Percentiles rank a stretch among this genome's conserved stretches.
Conservation (phyloP, 2,329 filamentous ascomycete species). For the Amauroascus niger region DNA sequence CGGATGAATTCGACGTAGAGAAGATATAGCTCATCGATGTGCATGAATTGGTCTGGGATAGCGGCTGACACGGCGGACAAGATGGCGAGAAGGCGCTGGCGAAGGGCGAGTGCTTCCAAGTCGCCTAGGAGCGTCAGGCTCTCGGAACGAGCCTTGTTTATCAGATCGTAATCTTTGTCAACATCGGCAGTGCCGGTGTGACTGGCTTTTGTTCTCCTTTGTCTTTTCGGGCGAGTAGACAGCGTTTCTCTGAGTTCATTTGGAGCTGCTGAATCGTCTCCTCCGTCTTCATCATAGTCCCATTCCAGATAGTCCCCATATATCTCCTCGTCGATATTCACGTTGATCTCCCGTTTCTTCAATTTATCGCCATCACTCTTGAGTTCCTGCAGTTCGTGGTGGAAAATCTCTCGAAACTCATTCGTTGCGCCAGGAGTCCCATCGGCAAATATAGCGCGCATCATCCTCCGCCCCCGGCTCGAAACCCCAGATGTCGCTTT, state of each 20-base stretch:
- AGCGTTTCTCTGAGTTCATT: slow-evolving; percentile 12
- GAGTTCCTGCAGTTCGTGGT: slow-evolving; percentile 35
- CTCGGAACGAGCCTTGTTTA: slow-evolving; percentile 17
- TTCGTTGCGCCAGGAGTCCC: slow-evolving; percentile 29
- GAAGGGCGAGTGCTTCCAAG: slow-evolving; percentile 33
- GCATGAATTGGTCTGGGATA: slow-evolving; percentile 30
- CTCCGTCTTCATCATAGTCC: slow-evolving; percentile 30
- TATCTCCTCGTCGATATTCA: slow-evolving; percentile 39
- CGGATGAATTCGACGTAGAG: slow-evolving; percentile 41
- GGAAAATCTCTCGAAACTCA: slow-evolving; percentile 40
- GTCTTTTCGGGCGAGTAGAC: slow-evolving; percentile 27
- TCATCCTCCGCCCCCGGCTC: slow-evolving; percentile 34
- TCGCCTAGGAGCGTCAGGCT: slow-evolving; percentile 30
- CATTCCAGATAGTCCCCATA: slow-evolving; percentile 39
- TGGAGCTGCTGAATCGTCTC: slow-evolving; percentile 10
- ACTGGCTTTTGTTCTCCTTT: slow-evolving; percentile 18
- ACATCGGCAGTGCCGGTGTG: slow-evolving; percentile 6
- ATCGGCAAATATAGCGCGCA: slow-evolving; percentile 41
- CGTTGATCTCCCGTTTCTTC: slow-evolving; percentile 34
- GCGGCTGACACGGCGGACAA: slow-evolving; percentile 32
- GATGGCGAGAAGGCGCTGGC: slow-evolving; percentile 38
- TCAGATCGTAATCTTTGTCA: slow-evolving; percentile 11
- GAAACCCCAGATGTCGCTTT: slow-evolving; percentile 22
- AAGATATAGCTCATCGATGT: slow-evolving; percentile 34
- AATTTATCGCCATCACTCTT: slow-evolving; percentile 23